Evolutionary conservation across 2,329 filamentous ascomycete species (phyloP).

Genomic region (Ophiosphaerella narmari): DNA sequence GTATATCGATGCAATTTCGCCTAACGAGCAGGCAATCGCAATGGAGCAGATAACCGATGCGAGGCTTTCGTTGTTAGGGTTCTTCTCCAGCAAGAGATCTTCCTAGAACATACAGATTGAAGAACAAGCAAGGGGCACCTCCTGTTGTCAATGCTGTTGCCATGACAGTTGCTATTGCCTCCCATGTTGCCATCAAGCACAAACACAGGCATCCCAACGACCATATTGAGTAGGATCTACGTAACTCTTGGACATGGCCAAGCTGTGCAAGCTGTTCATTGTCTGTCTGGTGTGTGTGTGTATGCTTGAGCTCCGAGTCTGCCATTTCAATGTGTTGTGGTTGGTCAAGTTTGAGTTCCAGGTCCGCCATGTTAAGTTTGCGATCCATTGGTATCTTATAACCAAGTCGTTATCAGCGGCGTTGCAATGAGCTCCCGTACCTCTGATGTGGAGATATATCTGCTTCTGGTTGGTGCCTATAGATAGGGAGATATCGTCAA

Average conservation of each 20-base stretch:
- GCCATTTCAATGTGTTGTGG: slow-evolving; percentile 11
- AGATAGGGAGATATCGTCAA: too few species aligned
- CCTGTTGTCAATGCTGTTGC: slow-evolving; percentile 52
- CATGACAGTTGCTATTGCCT: slow-evolving; percentile 55
- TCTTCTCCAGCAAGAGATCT: too few species aligned
- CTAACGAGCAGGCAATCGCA: slow-evolving; percentile 70
- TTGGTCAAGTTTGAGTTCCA: slow-evolving; percentile 2
- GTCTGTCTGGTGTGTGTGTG: slow-evolving; percentile 5
- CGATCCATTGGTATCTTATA: neutral
- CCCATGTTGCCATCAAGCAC: slow-evolving; percentile 59
- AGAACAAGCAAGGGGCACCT: slow-evolving; percentile 54
- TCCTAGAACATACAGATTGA: slow-evolving; percentile 45
- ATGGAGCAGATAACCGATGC: slow-evolving; percentile 58
- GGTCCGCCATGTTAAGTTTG: slow-evolving; percentile 2
- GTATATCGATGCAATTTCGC: slow-evolving; percentile 73
- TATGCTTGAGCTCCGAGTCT: slow-evolving; percentile 10
- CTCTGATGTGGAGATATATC: neutral
- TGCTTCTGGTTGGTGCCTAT: too few species aligned
- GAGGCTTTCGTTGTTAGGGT: slow-evolving; percentile 36
- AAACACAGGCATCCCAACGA: slow-evolving; percentile 52
- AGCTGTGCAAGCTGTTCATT: slow-evolving; percentile 25
- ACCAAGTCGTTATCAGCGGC: too few species aligned
- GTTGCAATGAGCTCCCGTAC: slow-evolving; percentile 5
- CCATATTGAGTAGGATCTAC: slow-evolving; percentile 50
- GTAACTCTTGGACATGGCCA: slow-evolving; percentile 31